Conservation (phyloP, 192 early-diverging fungal genomes). For the Podila epicladia region DNA sequence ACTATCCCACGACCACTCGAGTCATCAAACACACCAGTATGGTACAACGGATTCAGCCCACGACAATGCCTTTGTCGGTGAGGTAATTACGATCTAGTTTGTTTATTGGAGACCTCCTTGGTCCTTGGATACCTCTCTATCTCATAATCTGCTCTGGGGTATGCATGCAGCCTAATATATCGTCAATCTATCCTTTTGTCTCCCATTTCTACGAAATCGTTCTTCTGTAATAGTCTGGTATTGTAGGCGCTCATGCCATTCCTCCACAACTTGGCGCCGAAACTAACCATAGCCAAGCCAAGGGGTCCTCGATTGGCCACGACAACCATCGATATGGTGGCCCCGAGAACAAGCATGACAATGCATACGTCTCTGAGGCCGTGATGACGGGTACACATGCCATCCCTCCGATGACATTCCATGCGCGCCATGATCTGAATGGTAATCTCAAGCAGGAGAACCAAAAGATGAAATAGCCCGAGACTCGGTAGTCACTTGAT, state of each 20-base stretch:
- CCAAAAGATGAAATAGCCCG: neutral
- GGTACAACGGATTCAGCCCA: neutral
- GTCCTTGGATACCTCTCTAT: too few relatives aligned
- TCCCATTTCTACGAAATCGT: neutral
- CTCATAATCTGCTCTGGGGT: neutral
- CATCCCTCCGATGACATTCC: conserved; percentile 25
- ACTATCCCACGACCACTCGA: too few relatives aligned
- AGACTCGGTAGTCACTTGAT: neutral
- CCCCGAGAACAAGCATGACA: conserved; percentile 16
- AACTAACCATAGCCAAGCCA: neutral
- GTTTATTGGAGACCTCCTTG: too few relatives aligned
- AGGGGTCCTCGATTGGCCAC: neutral
- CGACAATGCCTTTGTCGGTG: conserved; percentile 1
- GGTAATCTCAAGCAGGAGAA: neutral
- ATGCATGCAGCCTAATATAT: neutral
- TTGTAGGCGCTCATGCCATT: neutral
- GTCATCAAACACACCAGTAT: neutral
- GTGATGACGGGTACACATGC: conserved; percentile 18
- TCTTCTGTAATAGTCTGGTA: neutral
- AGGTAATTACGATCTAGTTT: neutral
- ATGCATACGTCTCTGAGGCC: conserved; percentile 15
- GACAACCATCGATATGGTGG: conserved; percentile 8
- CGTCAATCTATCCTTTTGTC: neutral
- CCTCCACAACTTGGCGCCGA: neutral
- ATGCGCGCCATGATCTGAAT: neutral